phyloP scores from a whole-genome alignment of 2,329 filamentous ascomycete genomes.

The Madurella mycetomatis region DNA sequence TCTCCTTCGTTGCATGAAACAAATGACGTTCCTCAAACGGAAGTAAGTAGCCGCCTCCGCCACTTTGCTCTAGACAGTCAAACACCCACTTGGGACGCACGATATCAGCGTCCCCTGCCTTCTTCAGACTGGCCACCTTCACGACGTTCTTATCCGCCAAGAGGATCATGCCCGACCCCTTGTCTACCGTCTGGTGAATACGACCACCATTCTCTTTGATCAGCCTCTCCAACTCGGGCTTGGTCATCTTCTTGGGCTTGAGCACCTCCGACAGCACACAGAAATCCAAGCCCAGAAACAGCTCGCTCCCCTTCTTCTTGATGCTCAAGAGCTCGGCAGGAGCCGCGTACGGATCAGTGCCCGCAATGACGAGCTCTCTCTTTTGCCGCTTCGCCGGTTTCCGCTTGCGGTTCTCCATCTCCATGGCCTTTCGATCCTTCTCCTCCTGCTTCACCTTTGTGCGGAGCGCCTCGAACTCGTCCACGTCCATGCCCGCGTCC shows the following conservation, averaged over 20 bases:
- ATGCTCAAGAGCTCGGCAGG: slow-evolving; percentile 48
- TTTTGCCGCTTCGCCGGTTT: slow-evolving; percentile 58
- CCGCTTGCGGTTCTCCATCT: slow-evolving; percentile 64
- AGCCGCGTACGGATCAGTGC: slow-evolving; percentile 52
- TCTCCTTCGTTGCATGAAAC: slow-evolving; percentile 60
- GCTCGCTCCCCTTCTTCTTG: slow-evolving; percentile 40
- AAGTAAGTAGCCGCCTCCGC: slow-evolving; percentile 56
- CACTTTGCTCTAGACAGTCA: slow-evolving; percentile 65
- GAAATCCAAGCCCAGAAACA: slow-evolving; percentile 76
- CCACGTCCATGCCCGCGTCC: slow-evolving; percentile 71
- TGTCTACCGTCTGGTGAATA: slow-evolving; percentile 68
- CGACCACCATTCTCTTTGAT: slow-evolving; percentile 80
- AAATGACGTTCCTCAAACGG: slow-evolving; percentile 61
- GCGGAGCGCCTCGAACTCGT: slow-evolving; percentile 72
- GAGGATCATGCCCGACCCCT: slow-evolving; percentile 60
- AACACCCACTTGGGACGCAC: slow-evolving; percentile 77
- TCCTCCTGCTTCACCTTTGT: slow-evolving; percentile 64
- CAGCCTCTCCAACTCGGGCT: slow-evolving; percentile 72
- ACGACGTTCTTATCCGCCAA: slow-evolving; percentile 77
- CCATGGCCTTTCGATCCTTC: slow-evolving; percentile 68
- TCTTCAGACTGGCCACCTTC: slow-evolving; percentile 78
- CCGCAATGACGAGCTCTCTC: slow-evolving; percentile 66
- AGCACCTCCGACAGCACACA: slow-evolving; percentile 76
- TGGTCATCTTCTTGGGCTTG: slow-evolving; percentile 67
- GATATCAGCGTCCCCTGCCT: slow-evolving; percentile 65